Evolutionary conservation across 2,329 filamentous ascomycete genomes (phyloP).

Genomic region (Fonsecaea multimorphosa): DNA sequence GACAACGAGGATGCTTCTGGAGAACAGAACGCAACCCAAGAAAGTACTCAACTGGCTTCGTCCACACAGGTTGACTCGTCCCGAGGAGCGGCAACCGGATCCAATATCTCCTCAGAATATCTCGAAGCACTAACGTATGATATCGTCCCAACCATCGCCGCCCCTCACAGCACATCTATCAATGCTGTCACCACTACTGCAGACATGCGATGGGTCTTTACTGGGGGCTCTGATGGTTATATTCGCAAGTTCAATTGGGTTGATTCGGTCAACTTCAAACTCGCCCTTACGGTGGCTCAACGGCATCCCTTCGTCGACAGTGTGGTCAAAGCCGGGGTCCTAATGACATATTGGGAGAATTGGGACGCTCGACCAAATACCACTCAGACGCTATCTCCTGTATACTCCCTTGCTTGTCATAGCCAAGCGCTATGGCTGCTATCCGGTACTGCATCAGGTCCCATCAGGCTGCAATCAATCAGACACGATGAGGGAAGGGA

Average conservation of each 20-base stretch:
- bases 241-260: slow-evolving; percentile 96
- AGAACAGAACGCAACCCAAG: slow-evolving; percentile 48
- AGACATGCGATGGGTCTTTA: slow-evolving; percentile 94
- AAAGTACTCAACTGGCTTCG: slow-evolving; percentile 44
- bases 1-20: slow-evolving; percentile 50
- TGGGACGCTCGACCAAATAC: slow-evolving; percentile 68
- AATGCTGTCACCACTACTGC: slow-evolving; percentile 91
- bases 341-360: slow-evolving; percentile 99
- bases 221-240: slow-evolving; percentile 91
- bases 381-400: slow-evolving; percentile 65
- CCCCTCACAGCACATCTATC: slow-evolving; percentile 92
- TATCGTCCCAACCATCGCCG: slow-evolving; percentile 95
- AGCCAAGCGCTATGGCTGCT: slow-evolving; percentile 89
- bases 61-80: slow-evolving; percentile 39
- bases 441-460: slow-evolving; percentile 86
- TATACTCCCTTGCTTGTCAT: slow-evolving; percentile 92
- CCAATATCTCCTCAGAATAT: slow-evolving; percentile 75
- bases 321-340: slow-evolving; percentile 89
- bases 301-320: slow-evolving; percentile 96
- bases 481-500: slow-evolving; percentile 93
- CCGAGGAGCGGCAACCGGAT: slow-evolving; percentile 29
- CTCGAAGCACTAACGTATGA: slow-evolving; percentile 83
- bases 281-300: slow-evolving; percentile 91
- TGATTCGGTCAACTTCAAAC: slow-evolving; percentile 92
- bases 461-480: slow-evolving; percentile 90